Percentiles rank a stretch among this genome's conserved stretches.
Evolutionary conservation across 495 filamentous ascomycete genomes (phyloP).

Genomic region (Penicillium mononematosum): DNA sequence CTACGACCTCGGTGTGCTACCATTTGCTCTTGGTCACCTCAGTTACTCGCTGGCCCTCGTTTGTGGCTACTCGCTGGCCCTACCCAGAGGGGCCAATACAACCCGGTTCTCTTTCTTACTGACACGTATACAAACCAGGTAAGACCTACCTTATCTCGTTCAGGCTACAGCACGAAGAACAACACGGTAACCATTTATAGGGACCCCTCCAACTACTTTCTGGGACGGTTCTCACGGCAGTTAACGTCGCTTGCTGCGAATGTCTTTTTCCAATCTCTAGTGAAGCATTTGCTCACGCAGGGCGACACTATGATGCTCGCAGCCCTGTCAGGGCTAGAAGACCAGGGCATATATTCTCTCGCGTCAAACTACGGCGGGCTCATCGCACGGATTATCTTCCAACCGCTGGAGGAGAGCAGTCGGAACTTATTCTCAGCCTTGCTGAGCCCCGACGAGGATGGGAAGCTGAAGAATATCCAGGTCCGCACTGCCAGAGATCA

Average conservation of each 20-base stretch:
- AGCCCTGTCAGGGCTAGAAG: slow-evolving; percentile 65
- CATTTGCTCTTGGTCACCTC: slow-evolving; percentile 88
- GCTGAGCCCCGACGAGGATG: slow-evolving; percentile 30
- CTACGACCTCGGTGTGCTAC: slow-evolving; percentile 67
- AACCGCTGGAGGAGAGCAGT: slow-evolving; percentile 90
- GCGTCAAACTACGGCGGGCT: slow-evolving; percentile 94
- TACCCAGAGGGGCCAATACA: slow-evolving; percentile 39
- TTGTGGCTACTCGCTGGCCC: slow-evolving; percentile 59
- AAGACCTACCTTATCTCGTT: slow-evolving; percentile 10
- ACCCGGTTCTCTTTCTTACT: slow-evolving; percentile 60
- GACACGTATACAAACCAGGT: slow-evolving; percentile 46
- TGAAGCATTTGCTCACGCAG: slow-evolving; percentile 93
- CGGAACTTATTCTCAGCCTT: slow-evolving; percentile 83
- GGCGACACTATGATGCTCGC: slow-evolving; percentile 88
- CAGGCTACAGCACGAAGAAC: neutral
- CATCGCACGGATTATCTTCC: slow-evolving; percentile 85
- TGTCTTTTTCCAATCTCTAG: slow-evolving; percentile 78
- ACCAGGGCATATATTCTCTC: slow-evolving; percentile 91
- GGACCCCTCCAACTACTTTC: slow-evolving; percentile 45
- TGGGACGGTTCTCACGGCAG: slow-evolving; percentile 63
- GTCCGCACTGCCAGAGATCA: slow-evolving; percentile 34
- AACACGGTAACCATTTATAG: slow-evolving; percentile 17
- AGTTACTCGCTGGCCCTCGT: slow-evolving; percentile 68
- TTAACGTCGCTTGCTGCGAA: slow-evolving; percentile 67
- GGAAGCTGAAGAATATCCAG: slow-evolving; percentile 16